Percentiles rank a stretch among this genome's conserved stretches.
phyloP scores from a whole-genome alignment of 129 eudicot species.

The Calendula officinalis region DNA sequence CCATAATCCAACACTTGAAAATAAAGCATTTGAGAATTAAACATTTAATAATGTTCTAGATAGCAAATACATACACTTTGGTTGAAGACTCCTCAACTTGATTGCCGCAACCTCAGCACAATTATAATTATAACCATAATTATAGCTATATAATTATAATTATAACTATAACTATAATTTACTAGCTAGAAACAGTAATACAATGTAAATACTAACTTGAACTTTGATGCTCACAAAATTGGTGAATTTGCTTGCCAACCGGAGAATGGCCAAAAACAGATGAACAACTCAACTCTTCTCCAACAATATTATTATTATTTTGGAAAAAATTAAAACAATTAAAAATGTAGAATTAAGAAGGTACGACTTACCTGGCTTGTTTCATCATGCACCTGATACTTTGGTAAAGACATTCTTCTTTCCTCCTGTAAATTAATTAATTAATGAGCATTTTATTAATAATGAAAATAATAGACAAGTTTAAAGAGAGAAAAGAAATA shows the following conservation, averaged over 20 bases:
- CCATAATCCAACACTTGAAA: constrained; percentile 48
- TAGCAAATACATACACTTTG: constrained; percentile 64
- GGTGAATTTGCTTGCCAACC: constrained; percentile 74
- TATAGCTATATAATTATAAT: neutral
- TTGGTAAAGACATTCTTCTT: constrained; percentile 89
- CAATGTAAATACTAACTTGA: constrained; percentile 81
- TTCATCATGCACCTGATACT: constrained; percentile 99
- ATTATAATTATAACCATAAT: constrained; percentile 22
- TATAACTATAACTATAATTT: constrained; percentile 11
- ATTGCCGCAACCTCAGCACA: constrained; percentile 48
- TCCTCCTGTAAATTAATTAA: constrained; percentile 66
- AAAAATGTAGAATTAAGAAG: constrained; percentile 26
- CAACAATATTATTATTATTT: constrained; percentile 29
- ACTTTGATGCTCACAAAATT: constrained; percentile 66
- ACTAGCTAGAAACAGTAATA: constrained; percentile 37
- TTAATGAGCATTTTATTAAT: neutral
- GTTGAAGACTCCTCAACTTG: constrained; percentile 53
- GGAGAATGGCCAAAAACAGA: constrained; percentile 56
- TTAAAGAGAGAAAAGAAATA: constrained; percentile 15
- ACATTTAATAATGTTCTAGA: constrained; percentile 27
- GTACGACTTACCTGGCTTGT: constrained; percentile 99
- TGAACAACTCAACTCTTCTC: constrained; percentile 39
- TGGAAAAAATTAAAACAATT: constrained; percentile 17
- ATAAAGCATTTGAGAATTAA: constrained; percentile 37
- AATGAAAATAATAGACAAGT: neutral